Evolutionary conservation across 2,329 filamentous ascomycete genomes (phyloP), one percentile per base, ranked within the genome.

Genomic region (Chaetomiaceae sp.): DNA sequence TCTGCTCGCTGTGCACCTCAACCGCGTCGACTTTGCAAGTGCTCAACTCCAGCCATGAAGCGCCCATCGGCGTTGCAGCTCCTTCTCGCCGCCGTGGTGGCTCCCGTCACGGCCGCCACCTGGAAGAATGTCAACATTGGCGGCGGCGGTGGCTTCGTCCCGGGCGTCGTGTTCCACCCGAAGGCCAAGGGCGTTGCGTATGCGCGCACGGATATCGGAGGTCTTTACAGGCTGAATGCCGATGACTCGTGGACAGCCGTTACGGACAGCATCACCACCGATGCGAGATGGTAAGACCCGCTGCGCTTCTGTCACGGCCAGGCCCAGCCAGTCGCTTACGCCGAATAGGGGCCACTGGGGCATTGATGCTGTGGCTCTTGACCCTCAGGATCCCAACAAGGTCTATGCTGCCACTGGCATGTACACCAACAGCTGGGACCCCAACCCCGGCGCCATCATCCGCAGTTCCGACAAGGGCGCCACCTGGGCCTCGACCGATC

Each of bases 361-460:
- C 5, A 67, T 81, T 11, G 79, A 82, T 58, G 77, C 79, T 1
- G 55, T 84, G 9, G 80, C 79, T 1, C 68, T 81, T 0, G 80
- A 83, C 54, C 75, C 79, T 1, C 69, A 76, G 23, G 71, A 82
- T 46, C 65, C 76, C 3, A 67, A 74, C 52, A 74, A 75, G 47
- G 69, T 83, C 1, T 81, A 79, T 57, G 71, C 78, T 1, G 78
- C 79, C 0, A 72, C 76, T 1, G 61, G 80, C 51, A 73, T 79
- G 70, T 83, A 83, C 63, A 83, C 79, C n/a, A 82, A 77, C 62
- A 68, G 68, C 56, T 82, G 78, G 78, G 80, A 83, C 52, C 78
- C 79, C 1, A 78, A 76, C 50, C 71, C 74, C 4, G 79, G 79
- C 7, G 70, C 76, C 7, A 80, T 83, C 33, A 72, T 80, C 29